phyloP scores from a whole-genome alignment of 2,329 filamentous ascomycete species.

The Fonsecaea monophora region DNA sequence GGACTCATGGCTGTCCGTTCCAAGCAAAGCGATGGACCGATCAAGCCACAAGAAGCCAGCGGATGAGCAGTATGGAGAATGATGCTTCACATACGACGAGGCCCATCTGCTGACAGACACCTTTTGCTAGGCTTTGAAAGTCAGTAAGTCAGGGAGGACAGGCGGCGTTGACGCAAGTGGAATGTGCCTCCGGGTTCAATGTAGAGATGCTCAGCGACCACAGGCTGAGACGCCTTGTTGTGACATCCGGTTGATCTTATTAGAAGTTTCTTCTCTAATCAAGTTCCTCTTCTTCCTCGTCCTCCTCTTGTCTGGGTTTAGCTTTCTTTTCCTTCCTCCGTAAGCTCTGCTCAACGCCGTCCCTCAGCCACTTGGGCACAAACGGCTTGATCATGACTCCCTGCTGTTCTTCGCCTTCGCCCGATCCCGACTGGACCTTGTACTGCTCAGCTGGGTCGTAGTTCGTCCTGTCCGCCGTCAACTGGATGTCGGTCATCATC shows the following conservation, averaged over 20 bases:
- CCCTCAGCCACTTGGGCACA: slow-evolving; percentile 76
- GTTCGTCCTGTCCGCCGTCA: slow-evolving; percentile 70
- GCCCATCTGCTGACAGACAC: background rate
- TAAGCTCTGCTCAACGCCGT: slow-evolving; percentile 42
- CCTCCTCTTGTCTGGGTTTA: slow-evolving; percentile 32
- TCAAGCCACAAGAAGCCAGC: background rate
- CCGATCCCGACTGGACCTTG: slow-evolving; percentile 59
- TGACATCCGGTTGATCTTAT: background rate
- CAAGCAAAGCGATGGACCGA: background rate
- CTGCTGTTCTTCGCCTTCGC: slow-evolving; percentile 45
- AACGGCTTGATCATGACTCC: slow-evolving; percentile 75
- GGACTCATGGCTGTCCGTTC: background rate
- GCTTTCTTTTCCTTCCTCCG: slow-evolving; percentile 35
- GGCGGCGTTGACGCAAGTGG: background rate
- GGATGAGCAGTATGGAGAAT: background rate
- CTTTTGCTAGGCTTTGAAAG: background rate
- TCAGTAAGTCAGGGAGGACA: background rate
- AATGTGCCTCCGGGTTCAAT: background rate
- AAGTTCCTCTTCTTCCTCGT: slow-evolving; percentile 37
- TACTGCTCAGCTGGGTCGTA: slow-evolving; percentile 70
- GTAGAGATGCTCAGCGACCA: background rate
- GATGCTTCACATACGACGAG: background rate
- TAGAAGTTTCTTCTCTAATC: slow-evolving; percentile 8
- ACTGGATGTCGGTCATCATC: slow-evolving; percentile 81
- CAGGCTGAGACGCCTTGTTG: background rate